Base-by-base conservation (phyloP, 129 eudicot genomes). In the Glebionis coronaria region DNA sequence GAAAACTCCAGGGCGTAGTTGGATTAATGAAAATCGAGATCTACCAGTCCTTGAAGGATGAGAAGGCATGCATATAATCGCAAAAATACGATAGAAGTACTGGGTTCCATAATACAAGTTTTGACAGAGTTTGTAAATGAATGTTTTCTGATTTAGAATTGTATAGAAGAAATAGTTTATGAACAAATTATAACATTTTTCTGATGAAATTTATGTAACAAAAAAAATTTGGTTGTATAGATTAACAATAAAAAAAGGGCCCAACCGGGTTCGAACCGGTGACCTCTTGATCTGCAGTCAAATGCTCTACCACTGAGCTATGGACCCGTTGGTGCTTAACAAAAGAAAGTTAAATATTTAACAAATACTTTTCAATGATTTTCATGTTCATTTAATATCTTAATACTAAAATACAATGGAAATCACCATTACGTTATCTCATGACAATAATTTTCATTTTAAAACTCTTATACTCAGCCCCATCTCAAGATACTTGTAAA, bases 251-350 rank as follows among this genome's bases (percentile, higher is more conserved):
- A 46, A 51, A 46, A 56, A 2, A 92, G 98, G 96, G 98, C 96
- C 91, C 96, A 92, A 88, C 96, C 96, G 96, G 91, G 89, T 92
- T 88, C 95, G 98, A 92, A 92, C 98, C 95, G 91, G 95, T 88
- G 98, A 92, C 98, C 97, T 92, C 82, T 92, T 92, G 98, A 92
- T 92, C 98, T 92, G 96, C 96, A 92, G 98, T 88, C 95, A 92
- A 92, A 81, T 88, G 96, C 98, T 92, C 96, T 92, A 92, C 98
- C 96, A 88, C 98, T 92, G 98, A 92, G 98, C 96, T 88, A 92
- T 92, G 86, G 91, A 92, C 98, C 20, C 40, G 9, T 35, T 35
- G 42, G 2, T 35, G 42, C 1, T 35, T 0, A 0, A 1, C 1
- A 0, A 7, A 8, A 8, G 9, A 35, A 35, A 35, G 6, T 10